Evolutionary conservation across 805 yeast species (phyloP), one percentile per base, ranked within the genome.

Genomic region (Priceomyces fermenticarens): DNA sequence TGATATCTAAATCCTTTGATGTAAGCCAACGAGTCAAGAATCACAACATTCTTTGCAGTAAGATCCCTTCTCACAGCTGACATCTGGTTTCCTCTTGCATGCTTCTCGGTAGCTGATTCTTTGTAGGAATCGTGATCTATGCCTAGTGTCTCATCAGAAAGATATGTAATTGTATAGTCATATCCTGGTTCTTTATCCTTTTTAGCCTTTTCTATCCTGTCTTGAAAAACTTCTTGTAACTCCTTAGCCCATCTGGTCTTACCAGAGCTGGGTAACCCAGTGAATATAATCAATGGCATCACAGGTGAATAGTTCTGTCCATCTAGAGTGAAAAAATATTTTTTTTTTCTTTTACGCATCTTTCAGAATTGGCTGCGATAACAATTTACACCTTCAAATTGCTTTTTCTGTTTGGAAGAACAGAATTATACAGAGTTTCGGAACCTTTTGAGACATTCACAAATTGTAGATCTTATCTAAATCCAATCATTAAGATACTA

Each of bases 1-100:
- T 93, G 99, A 63, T 93, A 93, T 45, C 99, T 71, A 60, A 90
- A 89, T 0, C 99, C 99, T 57, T 93, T 93, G 53, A 93, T 93
- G 58, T 93, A 93, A 31, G 87, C 81, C 53, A 89, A 70, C 1
- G 93, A 78, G 59, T 93, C 99, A 39, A 93, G 71, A 12, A 93
- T 80, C 1, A 93, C 97, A 23, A 93, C 73, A 14, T 78, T 81
- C 25, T 75, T 68, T 30, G 82, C 73, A 1, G 85, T 72, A 3
- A 93, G 62, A 47, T 85, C 88, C 48, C 97, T 73, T 54, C 88
- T 88, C 12, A 91, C 93, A 0, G 95, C 96, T 0, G 95, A 79
- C 66, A 90, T 82, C 53, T 90, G 96, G 20, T 78, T 74, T 0
- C 95, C 95, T 38, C 98, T 73, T 0, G 88, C 81, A 17, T 84